Base-by-base conservation (phyloP, 2,329 filamentous ascomycete species). In the Capronia americana region DNA sequence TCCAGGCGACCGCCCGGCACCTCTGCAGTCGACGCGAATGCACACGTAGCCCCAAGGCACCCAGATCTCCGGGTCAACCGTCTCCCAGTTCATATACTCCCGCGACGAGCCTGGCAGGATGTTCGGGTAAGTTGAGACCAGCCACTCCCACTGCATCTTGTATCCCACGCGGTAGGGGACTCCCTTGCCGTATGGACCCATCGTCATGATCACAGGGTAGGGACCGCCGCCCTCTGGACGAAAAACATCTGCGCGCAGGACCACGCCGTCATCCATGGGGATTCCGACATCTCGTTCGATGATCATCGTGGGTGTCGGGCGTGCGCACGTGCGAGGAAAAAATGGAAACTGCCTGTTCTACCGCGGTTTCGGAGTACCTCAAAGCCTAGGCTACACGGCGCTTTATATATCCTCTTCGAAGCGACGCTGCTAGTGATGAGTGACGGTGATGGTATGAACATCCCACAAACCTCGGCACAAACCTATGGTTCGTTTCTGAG, bases 181-280 rank as follows among this genome's bases (percentile, higher is more conserved):
- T 12, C 60, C 89, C 71, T 92, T 92, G 54, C 89, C 89, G 69
- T 92, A 92, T 0, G 90, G 90, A 0, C 89, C 89, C 68, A 92
- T 91, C 0, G 89, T 91, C 2, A 90, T 86, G 10, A 92, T 75
- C 0, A 90, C 88, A 0, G 89, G 89, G 28, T 59, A 38, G 2
- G 51, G 50, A 30, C 32, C 41, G 4, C 30, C 23, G 4, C 30
- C 23, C 10, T 48, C 28, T 7, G 70, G 70, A 6, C 69, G 66
- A 59, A 71, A 72, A 6, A 72, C 57, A 56, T 72, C 71, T 10
- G 55, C 66, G 5, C 68, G 64, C 5, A 72, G 48, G 17, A 64
- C 24, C 12, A 63, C 55, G 10, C 69, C 70, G 48, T 72, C 70
- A n/a, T 70, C 59, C 60, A 69, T 61, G 11, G 65, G 28, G 34